A percentile compares a stretch with the other conserved stretches of the same genome.
These are phyloP conservation scores for Cardamine occulta DNA, from an alignment of 345 rosid genomes.

Conservation along the genomic window DNA sequence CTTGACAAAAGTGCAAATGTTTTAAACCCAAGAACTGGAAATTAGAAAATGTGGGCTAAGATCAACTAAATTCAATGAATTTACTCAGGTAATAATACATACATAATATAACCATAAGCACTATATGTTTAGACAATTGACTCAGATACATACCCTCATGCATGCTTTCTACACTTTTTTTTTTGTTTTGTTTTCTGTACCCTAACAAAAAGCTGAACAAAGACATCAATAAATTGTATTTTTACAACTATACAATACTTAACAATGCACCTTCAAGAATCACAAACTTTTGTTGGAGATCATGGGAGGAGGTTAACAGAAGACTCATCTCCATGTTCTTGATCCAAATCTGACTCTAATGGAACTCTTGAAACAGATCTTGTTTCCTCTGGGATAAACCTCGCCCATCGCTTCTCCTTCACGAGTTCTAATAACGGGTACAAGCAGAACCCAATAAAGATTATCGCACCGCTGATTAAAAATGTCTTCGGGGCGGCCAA, in stretches of 20 bases:
- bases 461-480: constrained; percentile 61
- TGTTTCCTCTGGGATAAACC: constrained; percentile 44
- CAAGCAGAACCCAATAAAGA: constrained; percentile 59
- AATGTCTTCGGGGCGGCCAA: constrained; percentile 68
- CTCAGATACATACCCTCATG: constrained; percentile 13
- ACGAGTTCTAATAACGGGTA: constrained; percentile 59
- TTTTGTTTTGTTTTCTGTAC: constrained; percentile 12
- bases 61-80: background rate
- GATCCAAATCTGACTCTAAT: constrained; percentile 33
- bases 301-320: constrained; percentile 54
- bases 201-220: constrained; percentile 19
- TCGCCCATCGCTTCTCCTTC: constrained; percentile 59
- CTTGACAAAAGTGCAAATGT: background rate
- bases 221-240: constrained; percentile 12
- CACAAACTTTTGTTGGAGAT: constrained; percentile 4
- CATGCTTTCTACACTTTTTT: constrained; percentile 13
- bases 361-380: constrained; percentile 22
- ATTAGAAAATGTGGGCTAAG: constrained; percentile 4
- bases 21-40: background rate
- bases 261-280: constrained; percentile 7
- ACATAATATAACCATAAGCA: background rate
- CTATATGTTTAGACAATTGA: constrained; percentile 18
- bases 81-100: background rate
- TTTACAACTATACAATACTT: constrained; percentile 31
- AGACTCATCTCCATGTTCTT: constrained; percentile 60